Base-by-base conservation (phyloP, 1,284 basidiomycete genomes). In the Leucoagaricus sp. region DNA sequence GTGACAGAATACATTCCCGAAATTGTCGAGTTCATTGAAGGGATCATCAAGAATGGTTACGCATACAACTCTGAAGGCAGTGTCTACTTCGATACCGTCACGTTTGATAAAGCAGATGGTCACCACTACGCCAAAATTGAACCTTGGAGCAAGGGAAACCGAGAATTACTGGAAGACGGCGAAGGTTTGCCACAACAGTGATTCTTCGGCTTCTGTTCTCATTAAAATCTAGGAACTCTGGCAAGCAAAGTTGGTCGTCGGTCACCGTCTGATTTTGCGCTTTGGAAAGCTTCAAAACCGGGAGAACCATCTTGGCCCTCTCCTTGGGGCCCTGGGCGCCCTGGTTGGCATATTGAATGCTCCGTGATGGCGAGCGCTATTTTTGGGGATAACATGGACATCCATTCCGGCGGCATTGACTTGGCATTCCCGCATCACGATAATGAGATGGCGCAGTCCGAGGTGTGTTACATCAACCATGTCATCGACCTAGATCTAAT, bases 341-440 rank as follows among this genome's bases (percentile, higher is more conserved):
- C 97, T 1, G 97, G 97, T 9, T 99, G 97, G 97, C 97, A 99
- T 71, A 99, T 99, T 58, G 97, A 99, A 72, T 99, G 97, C 77
- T 96, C 94, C 9, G 97, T 98, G 45, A 99, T 99, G 97, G 96
- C 96, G 13, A 93, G 87, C 58, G 95, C 90, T 36, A 82, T 99
- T 49, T 81, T 99, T 46, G 97, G 97, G 7, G 83, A 91, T 57
- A 89, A 87, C 58, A 95, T 99, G 86, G 97, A 99, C 73, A 96
- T 99, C 62, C 97, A 99, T 71, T 97, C 94, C 5, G 97, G 97
- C 47, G 97, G 97, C 12, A 87, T 95, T 49, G 97, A 99, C 73
- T 81, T 99, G 58, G 93, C 94, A 49, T 99, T 99, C 78, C 97
- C 97, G 3, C 97, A 99, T 75, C 97, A 99, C 70, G 97, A 99